Base-by-base conservation (phyloP, 176 grass and related monocot species). In the Echinochloa phyllopogon region DNA sequence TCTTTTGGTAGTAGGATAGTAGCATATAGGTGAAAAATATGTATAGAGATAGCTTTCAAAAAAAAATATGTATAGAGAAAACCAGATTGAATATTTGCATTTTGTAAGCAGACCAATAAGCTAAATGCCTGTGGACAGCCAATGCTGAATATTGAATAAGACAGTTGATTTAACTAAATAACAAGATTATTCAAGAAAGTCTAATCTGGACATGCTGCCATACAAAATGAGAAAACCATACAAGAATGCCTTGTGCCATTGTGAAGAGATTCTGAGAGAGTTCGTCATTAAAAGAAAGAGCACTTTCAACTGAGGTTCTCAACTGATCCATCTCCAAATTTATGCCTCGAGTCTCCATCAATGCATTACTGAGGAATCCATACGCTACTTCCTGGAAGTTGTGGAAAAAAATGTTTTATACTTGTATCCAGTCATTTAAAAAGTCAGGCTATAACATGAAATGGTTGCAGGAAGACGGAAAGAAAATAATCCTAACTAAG, bases 281-380 rank as follows among this genome's bases (percentile, higher is more conserved):
- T 42, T 93, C 93, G 67, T 93, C 89, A 82, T 92, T 79, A 50
- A 98, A 88, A 71, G 82, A 92, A 60, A 92, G 18, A 87, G 88
- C 86, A 83, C 24, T 36, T 57, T 98, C 93, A 84, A 88, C 52
- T 70, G 84, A 82, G 27, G 62, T 36, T 78, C 90, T 93, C n/a
- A 73, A 88, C 69, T 95, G 87, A 84, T 88, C 87, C 70, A 87
- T 62, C 42, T 88, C 83, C 43, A 75, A 39, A 44, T 24, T 59
- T 87, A 98, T 40, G 60, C 80, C 91, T 69, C 84, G 51, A 58
- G 89, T 79, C 89, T 83, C 91, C 41, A 65, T 43, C 47, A 66
- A 83, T 49, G 90, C 65, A 69, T 78, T 84, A 49, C 18, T 29
- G 24, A 78, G 72, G 44, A 74, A 78, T 79, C 80, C 59, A 25